Base-by-base conservation (phyloP, 129 eudicot species). In the Deinandra increscens region DNA sequence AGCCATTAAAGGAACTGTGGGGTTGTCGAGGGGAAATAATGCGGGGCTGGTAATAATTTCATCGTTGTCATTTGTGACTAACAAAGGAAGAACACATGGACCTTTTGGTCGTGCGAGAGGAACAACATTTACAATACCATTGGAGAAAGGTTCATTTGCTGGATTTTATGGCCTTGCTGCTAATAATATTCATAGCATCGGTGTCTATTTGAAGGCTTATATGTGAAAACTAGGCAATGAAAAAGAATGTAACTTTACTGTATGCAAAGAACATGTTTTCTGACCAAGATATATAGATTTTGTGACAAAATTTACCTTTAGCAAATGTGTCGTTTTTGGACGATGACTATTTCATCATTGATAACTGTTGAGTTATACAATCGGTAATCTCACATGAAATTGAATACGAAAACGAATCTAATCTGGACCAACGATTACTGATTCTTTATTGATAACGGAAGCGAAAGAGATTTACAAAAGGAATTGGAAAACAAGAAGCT, bases 61-160 rank as follows among this genome's bases (percentile, higher is more conserved):
- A 4, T 48, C 55, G 15, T 1, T 48, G 4, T n/a, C 55, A n/a
- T 48, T 48, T 15, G 20, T 48, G 19, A 48, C 22, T 0, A 48
- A 48, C 22, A 48, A 48, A n/a, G n/a, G n/a, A 48, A 48, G 55
- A 15, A 48, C 55, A 4, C 55, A 7, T 48, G 55, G 55, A 15
- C 55, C 55, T 48, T 48, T 48, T 48, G 55, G 55, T 48, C 22
- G 22, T 48, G 55, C 20, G 15, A 48, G 19, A 48, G 55, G 55
- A 15, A 48, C 20, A 15, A 20, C 55, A 3, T 48, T 48, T 15
- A 4, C 20, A 48, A 6, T 48, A 14, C 55, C 20, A 48, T n/a
- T 4, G 22, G 55, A 48, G 2, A 22, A n/a, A 1, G 55, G 22
- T 4, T 48, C 55, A 4, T 48, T n/a, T n/a, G 55, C 8, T 14